These are phyloP conservation scores for Alternaria ethzedia DNA, from an alignment of 2,329 filamentous ascomycete genomes.

Conservation along the genomic window DNA sequence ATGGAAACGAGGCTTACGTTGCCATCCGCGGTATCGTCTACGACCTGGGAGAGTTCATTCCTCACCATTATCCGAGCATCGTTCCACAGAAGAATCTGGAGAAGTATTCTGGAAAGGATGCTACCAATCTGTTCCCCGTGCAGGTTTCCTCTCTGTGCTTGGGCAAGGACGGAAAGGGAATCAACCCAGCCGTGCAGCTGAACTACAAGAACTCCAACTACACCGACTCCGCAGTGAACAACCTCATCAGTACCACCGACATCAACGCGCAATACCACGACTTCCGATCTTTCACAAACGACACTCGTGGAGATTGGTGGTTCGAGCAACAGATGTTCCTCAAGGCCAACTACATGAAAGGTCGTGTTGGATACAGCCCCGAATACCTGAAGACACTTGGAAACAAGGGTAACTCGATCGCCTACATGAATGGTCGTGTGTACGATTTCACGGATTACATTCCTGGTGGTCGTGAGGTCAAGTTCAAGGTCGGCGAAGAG, in stretches of 20 bases:
- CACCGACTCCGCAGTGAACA: slow-evolving; percentile 64
- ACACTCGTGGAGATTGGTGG: slow-evolving; percentile 90
- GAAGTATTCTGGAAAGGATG: slow-evolving; percentile 85
- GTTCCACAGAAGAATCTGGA: slow-evolving; percentile 67
- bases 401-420: slow-evolving; percentile 70
- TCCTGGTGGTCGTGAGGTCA: slow-evolving; percentile 72
- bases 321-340: slow-evolving; percentile 83
- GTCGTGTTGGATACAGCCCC: slow-evolving; percentile 81
- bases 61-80: slow-evolving; percentile 77
- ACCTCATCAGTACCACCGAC: slow-evolving; percentile 70
- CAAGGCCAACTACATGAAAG: slow-evolving; percentile 81
- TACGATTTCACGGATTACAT: slow-evolving; percentile 91
- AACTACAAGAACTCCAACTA: slow-evolving; percentile 83
- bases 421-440: slow-evolving; percentile 77
- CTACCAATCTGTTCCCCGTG: slow-evolving; percentile 88
- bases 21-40: slow-evolving; percentile 91
- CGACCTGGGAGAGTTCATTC: slow-evolving; percentile 75
- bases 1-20: slow-evolving; percentile 69
- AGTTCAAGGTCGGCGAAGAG: slow-evolving; percentile 60
- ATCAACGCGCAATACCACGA: slow-evolving; percentile 85
- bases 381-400: slow-evolving; percentile 77
- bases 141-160: slow-evolving; percentile 92
- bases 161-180: slow-evolving; percentile 68
- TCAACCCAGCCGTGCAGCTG: slow-evolving; percentile 77
- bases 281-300: slow-evolving; percentile 83